A percentile compares a stretch with the other conserved stretches of the same genome.
These are phyloP conservation scores for Mollisiaceae sp. DNA, from an alignment of 2,329 filamentous ascomycete genomes.

Conservation along the genomic window DNA sequence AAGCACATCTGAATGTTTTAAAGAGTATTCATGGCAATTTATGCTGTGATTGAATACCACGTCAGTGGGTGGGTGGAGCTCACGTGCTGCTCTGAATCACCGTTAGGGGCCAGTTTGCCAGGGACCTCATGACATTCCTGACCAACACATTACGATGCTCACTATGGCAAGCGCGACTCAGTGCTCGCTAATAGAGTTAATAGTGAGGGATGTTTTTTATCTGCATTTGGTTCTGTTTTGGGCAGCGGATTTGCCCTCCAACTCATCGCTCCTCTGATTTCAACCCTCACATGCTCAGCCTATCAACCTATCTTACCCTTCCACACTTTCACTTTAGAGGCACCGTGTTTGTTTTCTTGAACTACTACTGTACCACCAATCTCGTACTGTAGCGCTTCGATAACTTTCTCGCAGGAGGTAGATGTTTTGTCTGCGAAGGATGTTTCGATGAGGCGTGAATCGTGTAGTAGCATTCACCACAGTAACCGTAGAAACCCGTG, in stretches of 20 bases:
- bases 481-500: slow-evolving; percentile 2
- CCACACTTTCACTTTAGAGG: too few relatives aligned
- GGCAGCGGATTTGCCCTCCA: neutral
- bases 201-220: neutral
- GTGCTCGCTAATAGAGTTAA: neutral
- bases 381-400: neutral
- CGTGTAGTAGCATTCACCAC: neutral
- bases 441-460: neutral
- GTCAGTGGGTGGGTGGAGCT: neutral
- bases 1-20: neutral
- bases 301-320: neutral
- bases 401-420: neutral
- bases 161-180: neutral
- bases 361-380: neutral
- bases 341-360: too few relatives aligned
- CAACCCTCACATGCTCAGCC: neutral
- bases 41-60: neutral
- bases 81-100: slow-evolving; percentile 5
- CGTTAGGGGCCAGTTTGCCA: neutral
- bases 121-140: neutral
- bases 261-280: neutral
- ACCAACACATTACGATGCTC: neutral
- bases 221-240: neutral
- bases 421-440: neutral
- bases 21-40: neutral